Base-by-base conservation (phyloP, 164 flowering plant species). In the Kingdonia uniflora region DNA sequence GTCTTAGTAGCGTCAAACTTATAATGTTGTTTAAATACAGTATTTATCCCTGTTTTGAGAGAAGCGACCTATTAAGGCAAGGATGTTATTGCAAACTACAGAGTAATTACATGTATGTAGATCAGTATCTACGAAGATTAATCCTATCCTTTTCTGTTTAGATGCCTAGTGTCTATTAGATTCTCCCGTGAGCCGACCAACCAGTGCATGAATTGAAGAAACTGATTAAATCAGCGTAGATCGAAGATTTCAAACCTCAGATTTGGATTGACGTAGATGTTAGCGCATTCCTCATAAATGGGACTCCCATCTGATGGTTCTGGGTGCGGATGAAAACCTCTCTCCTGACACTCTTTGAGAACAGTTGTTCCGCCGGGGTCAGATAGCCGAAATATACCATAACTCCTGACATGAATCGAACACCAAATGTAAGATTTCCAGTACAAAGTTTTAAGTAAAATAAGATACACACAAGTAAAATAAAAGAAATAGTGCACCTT, bases 181-280 rank as follows among this genome's bases (percentile, higher is more conserved):
- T 29, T 29, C 35, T 29, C 35, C n/a, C n/a, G n/a, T n/a, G 35
- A 3, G 35, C 6, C 8, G 35, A 29, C 35, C 35, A 8, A 8
- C 35, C 35, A 29, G 8, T 29, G 35, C 4, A 29, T 29, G 35
- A 29, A 29, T 29, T 8, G 50, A n/a, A n/a, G 21, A 21, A 15
- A 5, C 8, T 6, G 12, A 47, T 15, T 22, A 43, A 33, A 22
- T 74, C 64, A 80, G 25, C 87, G 80, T 39, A 85, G 67, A 60
- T 87, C 96, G 37, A 80, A 74, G 14, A 82, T 76, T 64, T 87
- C 96, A 58, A 85, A 78, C 59, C 87, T 80, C 52, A 85, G 73
- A 64, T 80, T 73, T 13, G 83, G 72, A 52, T 87, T 85, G 22
- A 66, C 63, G 56, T 77, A 80, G 14, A 87, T 80, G 66, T 82